phyloP scores from a whole-genome alignment of 2,329 filamentous ascomycete species.

The Apiospora phragmitis region DNA sequence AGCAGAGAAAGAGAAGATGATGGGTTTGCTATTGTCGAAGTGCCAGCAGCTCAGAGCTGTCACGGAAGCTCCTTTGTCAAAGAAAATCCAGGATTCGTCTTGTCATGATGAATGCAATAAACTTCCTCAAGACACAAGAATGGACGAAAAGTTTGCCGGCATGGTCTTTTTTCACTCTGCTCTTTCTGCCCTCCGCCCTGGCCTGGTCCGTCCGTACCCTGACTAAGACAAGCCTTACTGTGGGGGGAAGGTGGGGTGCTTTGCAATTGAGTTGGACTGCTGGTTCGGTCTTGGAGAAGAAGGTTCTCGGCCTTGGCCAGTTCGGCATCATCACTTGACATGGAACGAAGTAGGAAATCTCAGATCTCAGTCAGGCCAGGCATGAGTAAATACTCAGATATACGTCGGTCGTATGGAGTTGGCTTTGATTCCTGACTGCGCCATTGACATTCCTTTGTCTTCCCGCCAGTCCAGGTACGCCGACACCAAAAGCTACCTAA shows the following conservation, averaged over 20 bases:
- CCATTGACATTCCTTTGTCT: too few species aligned
- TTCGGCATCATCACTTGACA: neutral
- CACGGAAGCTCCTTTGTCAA: neutral
- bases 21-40: neutral
- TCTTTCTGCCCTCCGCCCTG: neutral
- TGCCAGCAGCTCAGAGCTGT: constrained; percentile 1
- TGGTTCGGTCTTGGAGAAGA: neutral
- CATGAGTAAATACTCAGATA: too few species aligned
- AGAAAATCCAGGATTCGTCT: neutral
- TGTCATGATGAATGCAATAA: constrained; percentile 4
- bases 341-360: too few species aligned
- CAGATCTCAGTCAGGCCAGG: too few species aligned
- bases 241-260: neutral
- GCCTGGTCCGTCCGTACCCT: neutral
- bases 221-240: neutral
- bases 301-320: neutral
- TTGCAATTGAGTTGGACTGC: neutral
- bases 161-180: neutral
- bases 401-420: too few species aligned
- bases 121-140: neutral
- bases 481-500: too few species aligned
- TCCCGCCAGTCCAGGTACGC: too few species aligned
- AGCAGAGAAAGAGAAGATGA: neutral
- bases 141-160: constrained; percentile 2
- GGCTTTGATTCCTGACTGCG: too few species aligned